Base-by-base conservation (phyloP, 2,329 filamentous ascomycete genomes). In the Fusarium dlaminii region DNA sequence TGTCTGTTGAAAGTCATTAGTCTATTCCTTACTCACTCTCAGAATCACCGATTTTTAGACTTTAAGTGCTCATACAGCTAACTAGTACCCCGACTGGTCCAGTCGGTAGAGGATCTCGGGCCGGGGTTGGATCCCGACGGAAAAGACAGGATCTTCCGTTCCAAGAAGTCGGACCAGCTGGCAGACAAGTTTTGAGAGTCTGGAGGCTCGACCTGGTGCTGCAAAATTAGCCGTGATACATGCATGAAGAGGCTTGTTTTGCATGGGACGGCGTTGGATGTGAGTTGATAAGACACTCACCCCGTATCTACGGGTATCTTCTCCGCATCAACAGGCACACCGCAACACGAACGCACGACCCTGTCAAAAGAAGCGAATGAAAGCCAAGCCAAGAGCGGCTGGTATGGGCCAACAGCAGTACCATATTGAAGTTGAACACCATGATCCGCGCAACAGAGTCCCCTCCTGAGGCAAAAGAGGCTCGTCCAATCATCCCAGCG, bases 271-370 rank as follows among this genome's bases (percentile, higher is more conserved):
- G 61, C 46, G 52, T 37, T 39, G 42, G 34, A 57, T 62, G 49
- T 77, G 74, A 66, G 64, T 60, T 70, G 74, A 78, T 65, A 56
- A 61, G 48, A 73, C 63, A 68, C 42, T 51, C 27, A 45, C 32
- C 43, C 46, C 27, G 59, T 51, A 58, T 68, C 49, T 51, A 55
- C 55, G 46, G 51, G 27, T 65, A 52, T 64, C 46, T 60, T 68
- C 62, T 72, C 70, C 68, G 43, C 71, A 66, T 61, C 30, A 40
- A 40, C 57, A 48, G 42, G 30, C 48, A 62, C 63, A 65, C 62
- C 65, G 67, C 73, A 75, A 72, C 56, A 57, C 62, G 68, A 63
- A 64, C 43, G 48, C 63, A 65, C 58, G 58, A 65, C 68, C 51
- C 49, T 49, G 40, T 37, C 39, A 61, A 57, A 29, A 51, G 48